Percentiles rank a stretch among this genome's conserved stretches.
These are phyloP conservation scores for Aspergillus sojae DNA, from an alignment of 2,329 filamentous ascomycete genomes.

Conservation along the genomic window DNA sequence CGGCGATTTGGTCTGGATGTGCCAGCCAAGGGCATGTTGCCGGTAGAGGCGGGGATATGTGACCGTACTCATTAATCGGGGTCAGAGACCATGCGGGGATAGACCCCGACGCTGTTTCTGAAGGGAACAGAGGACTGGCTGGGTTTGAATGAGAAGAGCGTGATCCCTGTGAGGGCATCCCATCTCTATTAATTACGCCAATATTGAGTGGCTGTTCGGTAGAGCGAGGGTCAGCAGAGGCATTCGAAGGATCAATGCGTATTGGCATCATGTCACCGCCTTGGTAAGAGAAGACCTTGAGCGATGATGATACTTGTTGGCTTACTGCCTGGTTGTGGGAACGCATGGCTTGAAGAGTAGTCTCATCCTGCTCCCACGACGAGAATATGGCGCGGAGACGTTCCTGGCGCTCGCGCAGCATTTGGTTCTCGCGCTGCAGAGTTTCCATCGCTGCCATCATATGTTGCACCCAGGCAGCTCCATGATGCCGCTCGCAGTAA, in stretches of 20 bases:
- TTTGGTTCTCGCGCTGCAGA: not conserved
- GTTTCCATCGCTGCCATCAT: not conserved
- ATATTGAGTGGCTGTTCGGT: not conserved
- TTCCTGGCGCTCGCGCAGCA: not conserved
- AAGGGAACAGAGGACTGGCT: not conserved
- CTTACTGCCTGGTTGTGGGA: not conserved
- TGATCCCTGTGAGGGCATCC: not conserved
- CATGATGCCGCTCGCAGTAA: not conserved
- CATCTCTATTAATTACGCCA: not conserved
- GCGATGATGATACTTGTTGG: not conserved
- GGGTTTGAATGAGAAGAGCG: not conserved
- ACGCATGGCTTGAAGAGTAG: not conserved
- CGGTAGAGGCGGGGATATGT: not conserved
- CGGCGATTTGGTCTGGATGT: slow-evolving; percentile 9
- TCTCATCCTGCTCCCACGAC: not conserved
- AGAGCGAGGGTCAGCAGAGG: not conserved
- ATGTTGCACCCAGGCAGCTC: not conserved
- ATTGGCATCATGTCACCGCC: not conserved
- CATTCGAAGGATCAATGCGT: not conserved
- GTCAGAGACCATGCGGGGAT: not conserved
- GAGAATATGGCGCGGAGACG: not conserved
- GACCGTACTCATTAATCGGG: not conserved
- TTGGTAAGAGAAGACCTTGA: not conserved
- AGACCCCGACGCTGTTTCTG: not conserved
- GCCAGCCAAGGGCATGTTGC: slow-evolving; percentile 3